Conservation (phyloP, 768 basidiomycete species). For the Boletus rubropictus region DNA sequence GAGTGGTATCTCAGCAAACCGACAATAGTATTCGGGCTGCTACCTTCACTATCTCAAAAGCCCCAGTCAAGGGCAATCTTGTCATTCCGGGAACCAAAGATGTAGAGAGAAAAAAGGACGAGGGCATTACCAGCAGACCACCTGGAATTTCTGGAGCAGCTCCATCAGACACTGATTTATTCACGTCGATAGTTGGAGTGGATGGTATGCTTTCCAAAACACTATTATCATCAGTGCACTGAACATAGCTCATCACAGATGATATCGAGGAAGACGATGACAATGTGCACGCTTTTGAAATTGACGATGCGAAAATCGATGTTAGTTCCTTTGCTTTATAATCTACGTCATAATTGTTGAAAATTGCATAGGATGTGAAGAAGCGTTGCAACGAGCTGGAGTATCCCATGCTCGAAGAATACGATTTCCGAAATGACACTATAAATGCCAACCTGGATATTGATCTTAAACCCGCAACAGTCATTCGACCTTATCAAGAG, state of each 20-base stretch:
- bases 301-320: conserved; percentile 90
- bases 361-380: conserved; percentile 72
- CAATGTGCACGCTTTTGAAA: conserved; percentile 95
- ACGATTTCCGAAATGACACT: conserved; percentile 97
- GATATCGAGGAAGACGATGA: conserved; percentile 98
- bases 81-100: conserved; percentile 84
- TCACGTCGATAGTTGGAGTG: conserved; percentile 94
- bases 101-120: conserved; percentile 65
- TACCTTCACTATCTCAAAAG: conserved; percentile 75
- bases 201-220: conserved; percentile 51
- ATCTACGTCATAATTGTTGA: conserved; percentile 5
- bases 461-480: conserved; percentile 95
- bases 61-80: conserved; percentile 75
- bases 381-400: conserved; percentile 95
- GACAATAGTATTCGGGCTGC: conserved; percentile 72
- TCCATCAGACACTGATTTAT: conserved; percentile 66
- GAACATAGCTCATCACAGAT: conserved; percentile 43
- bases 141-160: conserved; percentile 24
- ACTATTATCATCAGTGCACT: background rate
- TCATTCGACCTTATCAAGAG: conserved; percentile 97
- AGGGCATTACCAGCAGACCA: conserved; percentile 34
- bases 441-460: conserved; percentile 96
- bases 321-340: conserved; percentile 36
- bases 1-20: conserved; percentile 62
- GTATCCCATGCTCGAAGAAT: conserved; percentile 98